Evolutionary conservation across 148 eudicot species (phyloP).

Genomic region (Camellia granthamiana): DNA sequence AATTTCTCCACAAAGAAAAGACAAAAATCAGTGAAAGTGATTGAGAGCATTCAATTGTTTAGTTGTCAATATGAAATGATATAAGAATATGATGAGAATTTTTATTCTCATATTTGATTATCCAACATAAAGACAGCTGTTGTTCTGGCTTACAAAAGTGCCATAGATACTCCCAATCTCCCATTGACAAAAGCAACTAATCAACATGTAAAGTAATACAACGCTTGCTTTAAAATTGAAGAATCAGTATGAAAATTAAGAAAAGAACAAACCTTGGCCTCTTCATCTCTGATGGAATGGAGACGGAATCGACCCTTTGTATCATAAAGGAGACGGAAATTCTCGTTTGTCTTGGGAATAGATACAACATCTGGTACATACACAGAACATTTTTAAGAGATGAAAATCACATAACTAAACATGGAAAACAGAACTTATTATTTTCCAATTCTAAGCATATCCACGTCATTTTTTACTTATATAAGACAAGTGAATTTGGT

Average conservation of each 20-base stretch:
- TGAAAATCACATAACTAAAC: background rate
- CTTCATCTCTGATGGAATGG: constrained; percentile 60
- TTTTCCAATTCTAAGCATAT: background rate
- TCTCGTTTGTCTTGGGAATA: constrained; percentile 59
- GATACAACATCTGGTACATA: constrained; percentile 47
- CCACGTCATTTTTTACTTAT: background rate
- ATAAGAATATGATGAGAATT: too few relatives aligned
- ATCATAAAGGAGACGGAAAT: constrained; percentile 61
- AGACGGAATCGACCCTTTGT: constrained; percentile 64
- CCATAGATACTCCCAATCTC: background rate
- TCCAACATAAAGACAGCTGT: background rate
- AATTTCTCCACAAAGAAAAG: too few relatives aligned
- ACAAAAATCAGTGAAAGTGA: too few relatives aligned
- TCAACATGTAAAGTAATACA: background rate
- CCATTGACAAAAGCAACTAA: background rate
- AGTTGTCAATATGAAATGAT: background rate
- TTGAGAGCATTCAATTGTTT: background rate
- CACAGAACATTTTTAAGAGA: background rate
- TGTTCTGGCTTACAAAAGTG: background rate
- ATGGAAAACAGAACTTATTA: background rate
- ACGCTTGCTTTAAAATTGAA: background rate
- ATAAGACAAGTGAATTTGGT: too few relatives aligned
- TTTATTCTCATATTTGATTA: background rate
- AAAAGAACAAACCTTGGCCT: constrained; percentile 44
- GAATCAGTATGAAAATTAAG: background rate